These are phyloP conservation scores for Nemania sp. DNA, from an alignment of 2,329 filamentous ascomycete genomes.

Conservation along the genomic window DNA sequence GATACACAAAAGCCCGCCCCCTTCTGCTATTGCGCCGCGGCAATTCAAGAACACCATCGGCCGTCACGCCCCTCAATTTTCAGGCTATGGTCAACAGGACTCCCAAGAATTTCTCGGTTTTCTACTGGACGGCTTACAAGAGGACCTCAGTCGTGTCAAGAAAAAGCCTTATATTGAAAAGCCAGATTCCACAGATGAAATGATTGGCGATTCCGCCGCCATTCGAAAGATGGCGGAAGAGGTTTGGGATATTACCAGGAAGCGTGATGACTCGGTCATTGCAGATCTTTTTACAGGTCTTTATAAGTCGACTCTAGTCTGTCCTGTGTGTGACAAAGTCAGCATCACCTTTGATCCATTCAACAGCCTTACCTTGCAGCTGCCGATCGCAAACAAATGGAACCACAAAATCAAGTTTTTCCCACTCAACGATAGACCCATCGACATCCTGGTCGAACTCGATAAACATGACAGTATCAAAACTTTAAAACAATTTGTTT, in stretches of 20 bases:
- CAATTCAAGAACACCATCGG: conserved; percentile 85
- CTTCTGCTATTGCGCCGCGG: conserved; percentile 73
- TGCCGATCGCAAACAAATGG: conserved; percentile 87
- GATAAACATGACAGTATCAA: conserved; percentile 75
- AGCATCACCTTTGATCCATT: conserved; percentile 99
- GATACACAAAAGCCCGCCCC: conserved; percentile 73
- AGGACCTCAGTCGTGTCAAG: conserved; percentile 90
- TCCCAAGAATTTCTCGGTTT: conserved; percentile 97
- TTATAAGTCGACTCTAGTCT: conserved; percentile 97
- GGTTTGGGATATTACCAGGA: conserved; percentile 90
- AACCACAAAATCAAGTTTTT: conserved; percentile 74
- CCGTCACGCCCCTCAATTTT: conserved; percentile 81
- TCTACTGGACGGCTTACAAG: conserved; percentile 89
- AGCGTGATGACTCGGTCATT: conserved; percentile 91
- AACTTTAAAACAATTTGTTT: conserved; percentile 70
- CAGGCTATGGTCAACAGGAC: conserved; percentile 94
- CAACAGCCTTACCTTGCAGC: conserved; percentile 87
- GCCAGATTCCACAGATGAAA: conserved; percentile 95
- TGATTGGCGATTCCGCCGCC: conserved; percentile 79
- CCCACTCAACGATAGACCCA: conserved; percentile 72
- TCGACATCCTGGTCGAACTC: conserved; percentile 77
- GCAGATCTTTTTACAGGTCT: conserved; percentile 96
- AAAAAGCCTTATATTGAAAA: conserved; percentile 98
- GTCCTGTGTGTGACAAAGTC: conserved; percentile 88
- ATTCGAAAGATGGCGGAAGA: conserved; percentile 84